A percentile compares a stretch with the other conserved stretches of the same genome.
These are phyloP conservation scores for Letharia columbiana DNA, from an alignment of 495 filamentous ascomycete species.

Conservation along the genomic window DNA sequence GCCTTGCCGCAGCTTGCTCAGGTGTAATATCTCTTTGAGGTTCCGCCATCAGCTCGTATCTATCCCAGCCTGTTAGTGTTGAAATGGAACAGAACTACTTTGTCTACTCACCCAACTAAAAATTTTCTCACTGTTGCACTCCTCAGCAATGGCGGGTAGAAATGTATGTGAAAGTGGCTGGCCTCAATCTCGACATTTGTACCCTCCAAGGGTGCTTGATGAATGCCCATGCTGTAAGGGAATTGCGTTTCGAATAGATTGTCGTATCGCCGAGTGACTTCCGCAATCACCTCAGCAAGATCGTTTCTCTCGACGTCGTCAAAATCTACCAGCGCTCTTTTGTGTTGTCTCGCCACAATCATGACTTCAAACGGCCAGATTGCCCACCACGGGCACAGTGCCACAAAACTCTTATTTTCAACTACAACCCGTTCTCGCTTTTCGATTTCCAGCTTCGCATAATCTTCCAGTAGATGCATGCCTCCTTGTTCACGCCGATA, in stretches of 20 bases:
- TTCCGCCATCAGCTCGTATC: constrained; percentile 90
- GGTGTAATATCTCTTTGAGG: constrained; percentile 97
- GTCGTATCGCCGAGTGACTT: constrained; percentile 85
- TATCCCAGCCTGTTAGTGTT: constrained; percentile 17
- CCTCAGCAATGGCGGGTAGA: constrained; percentile 86
- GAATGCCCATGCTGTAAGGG: constrained; percentile 88
- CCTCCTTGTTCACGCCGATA: constrained; percentile 67
- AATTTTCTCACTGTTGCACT: constrained; percentile 95
- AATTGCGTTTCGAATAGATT: constrained; percentile 96
- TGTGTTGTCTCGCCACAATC: constrained; percentile 73
- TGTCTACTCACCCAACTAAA: constrained; percentile 59
- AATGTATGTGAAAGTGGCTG: constrained; percentile 92
- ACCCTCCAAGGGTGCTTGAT: constrained; percentile 89
- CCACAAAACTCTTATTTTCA: constrained; percentile 72
- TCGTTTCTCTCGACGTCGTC: constrained; percentile 53
- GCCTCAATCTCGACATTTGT: constrained; percentile 73
- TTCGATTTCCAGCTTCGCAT: constrained; percentile 69
- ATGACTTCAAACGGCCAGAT: constrained; percentile 96
- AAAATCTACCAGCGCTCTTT: constrained; percentile 73
- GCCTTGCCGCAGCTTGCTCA: constrained; percentile 77
- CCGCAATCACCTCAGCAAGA: constrained; percentile 75
- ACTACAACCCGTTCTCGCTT: constrained; percentile 82
- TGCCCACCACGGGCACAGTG: constrained; percentile 94
- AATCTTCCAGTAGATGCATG: constrained; percentile 71
- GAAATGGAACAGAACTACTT: neutral